Evolutionary conservation across 352 stramenopile genomes (phyloP).

Genomic region (Elongisporangium prolatum): DNA sequence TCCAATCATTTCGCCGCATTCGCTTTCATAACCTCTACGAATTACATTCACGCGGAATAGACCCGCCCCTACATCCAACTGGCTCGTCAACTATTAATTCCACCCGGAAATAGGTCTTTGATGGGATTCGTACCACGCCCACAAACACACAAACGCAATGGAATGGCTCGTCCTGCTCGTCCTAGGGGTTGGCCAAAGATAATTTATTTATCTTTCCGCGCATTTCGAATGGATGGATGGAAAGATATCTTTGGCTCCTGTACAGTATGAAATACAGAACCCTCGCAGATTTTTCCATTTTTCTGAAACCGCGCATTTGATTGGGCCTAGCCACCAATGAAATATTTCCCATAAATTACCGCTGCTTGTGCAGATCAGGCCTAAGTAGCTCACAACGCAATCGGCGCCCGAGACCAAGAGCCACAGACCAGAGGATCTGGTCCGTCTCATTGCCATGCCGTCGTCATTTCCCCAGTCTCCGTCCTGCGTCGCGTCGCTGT

Average conservation of each 20-base stretch:
- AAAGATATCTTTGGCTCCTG: neutral
- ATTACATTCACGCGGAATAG: neutral
- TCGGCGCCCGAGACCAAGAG: neutral
- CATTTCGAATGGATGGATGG: neutral
- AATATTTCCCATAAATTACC: neutral
- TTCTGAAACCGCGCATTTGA: neutral
- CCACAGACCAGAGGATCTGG: neutral
- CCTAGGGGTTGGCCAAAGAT: neutral
- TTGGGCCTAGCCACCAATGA: neutral
- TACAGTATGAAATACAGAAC: neutral
- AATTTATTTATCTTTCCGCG: neutral
- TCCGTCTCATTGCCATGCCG: neutral
- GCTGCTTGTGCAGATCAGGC: neutral
- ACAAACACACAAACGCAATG: neutral
- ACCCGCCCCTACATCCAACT: neutral
- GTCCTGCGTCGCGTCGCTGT: neutral
- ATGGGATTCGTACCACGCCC: neutral
- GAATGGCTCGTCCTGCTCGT: neutral
- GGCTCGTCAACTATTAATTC: neutral
- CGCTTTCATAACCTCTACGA: neutral
- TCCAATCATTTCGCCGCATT: neutral
- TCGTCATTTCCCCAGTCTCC: neutral
- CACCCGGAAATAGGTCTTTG: neutral
- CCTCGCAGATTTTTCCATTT: neutral
- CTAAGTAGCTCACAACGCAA: neutral